Evolutionary conservation across 192 early-diverging fungal species (phyloP).

Genomic region (Umbelopsis sp.): DNA sequence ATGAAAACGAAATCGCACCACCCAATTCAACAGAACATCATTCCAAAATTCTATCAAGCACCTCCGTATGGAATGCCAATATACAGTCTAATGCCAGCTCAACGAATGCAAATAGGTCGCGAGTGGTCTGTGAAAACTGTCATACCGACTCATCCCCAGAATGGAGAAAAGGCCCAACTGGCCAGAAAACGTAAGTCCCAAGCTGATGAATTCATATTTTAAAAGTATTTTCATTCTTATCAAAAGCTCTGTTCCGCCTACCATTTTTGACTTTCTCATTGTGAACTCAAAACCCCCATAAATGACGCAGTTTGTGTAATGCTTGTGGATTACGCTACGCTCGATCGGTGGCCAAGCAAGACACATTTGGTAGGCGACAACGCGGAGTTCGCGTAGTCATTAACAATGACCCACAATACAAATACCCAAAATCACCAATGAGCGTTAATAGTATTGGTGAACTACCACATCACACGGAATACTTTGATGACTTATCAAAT

Average conservation of each 20-base stretch:
- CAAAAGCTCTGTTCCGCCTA: neutral
- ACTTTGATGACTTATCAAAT: no score
- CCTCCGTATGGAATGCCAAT: neutral
- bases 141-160: conserved; percentile 32
- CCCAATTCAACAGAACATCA: neutral
- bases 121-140: conserved; percentile 36
- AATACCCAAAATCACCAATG: neutral
- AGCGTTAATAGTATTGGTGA: neutral
- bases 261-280: neutral
- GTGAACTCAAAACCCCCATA: neutral
- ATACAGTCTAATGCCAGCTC: neutral
- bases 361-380: conserved; percentile 12
- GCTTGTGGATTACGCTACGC: conserved; percentile 39
- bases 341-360: conserved; percentile 34
- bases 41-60: neutral
- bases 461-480: neutral
- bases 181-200: conserved; percentile 38
- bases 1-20: neutral
- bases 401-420: neutral
- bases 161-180: conserved; percentile 39
- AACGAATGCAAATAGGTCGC: neutral
- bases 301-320: conserved; percentile 34
- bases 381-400: conserved; percentile 14
- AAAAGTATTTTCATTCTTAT: neutral
- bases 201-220: neutral